Percentiles rank a stretch among this genome's conserved stretches.
phyloP scores from a whole-genome alignment of 805 yeast genomes.

The Lipomyces yamanashiensis region DNA sequence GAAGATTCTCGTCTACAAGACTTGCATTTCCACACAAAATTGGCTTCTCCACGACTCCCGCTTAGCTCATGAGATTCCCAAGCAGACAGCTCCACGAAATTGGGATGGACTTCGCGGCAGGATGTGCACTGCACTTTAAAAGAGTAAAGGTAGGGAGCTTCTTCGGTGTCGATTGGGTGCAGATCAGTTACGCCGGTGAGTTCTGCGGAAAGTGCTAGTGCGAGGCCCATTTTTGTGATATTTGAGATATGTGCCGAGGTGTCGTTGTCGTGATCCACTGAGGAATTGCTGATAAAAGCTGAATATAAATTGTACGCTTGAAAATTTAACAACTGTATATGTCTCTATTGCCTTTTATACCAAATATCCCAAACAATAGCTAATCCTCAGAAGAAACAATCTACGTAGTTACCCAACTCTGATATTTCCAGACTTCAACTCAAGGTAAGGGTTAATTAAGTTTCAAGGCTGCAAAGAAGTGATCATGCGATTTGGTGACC shows the following conservation, averaged over 20 bases:
- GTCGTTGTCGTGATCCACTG: not conserved
- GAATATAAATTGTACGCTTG: not conserved
- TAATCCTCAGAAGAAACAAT: not conserved
- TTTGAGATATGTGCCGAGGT: not conserved
- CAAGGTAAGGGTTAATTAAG: too few species aligned
- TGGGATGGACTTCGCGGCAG: constrained; percentile 78
- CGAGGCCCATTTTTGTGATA: constrained; percentile 28
- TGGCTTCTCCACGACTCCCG: constrained; percentile 82
- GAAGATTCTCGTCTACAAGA: constrained; percentile 55
- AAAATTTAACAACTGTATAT: too few species aligned
- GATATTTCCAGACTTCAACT: too few species aligned
- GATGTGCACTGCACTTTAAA: constrained; percentile 67
- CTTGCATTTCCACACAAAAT: constrained; percentile 76
- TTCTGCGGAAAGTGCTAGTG: constrained; percentile 47
- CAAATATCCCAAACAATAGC: not conserved
- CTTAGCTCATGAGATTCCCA: constrained; percentile 48
- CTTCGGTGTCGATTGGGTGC: constrained; percentile 62
- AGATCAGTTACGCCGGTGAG: constrained; percentile 61
- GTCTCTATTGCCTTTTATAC: too few species aligned
- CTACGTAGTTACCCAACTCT: not conserved
- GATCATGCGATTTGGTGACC: too few species aligned
- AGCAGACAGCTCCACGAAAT: constrained; percentile 43
- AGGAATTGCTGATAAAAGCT: not conserved
- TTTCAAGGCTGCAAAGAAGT: too few species aligned
- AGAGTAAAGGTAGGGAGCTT: constrained; percentile 71